Percentiles rank a stretch among this genome's conserved stretches.
Evolutionary conservation across 495 filamentous ascomycete genomes (phyloP).

Genomic region (Aspergillus cristatus): DNA sequence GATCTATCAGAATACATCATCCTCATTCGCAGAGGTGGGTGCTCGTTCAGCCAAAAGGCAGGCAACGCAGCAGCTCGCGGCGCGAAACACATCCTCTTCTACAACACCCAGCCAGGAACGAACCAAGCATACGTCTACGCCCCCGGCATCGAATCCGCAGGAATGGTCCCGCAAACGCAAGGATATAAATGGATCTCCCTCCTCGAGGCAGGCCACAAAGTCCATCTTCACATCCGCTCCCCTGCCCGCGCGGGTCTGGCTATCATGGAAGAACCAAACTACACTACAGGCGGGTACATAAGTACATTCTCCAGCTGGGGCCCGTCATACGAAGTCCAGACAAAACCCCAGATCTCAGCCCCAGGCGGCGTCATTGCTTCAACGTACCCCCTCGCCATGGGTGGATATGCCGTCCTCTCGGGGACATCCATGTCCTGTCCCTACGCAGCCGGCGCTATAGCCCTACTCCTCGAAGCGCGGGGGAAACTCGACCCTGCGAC

Average conservation of each 20-base stretch:
- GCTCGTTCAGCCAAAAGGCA: constrained; percentile 39
- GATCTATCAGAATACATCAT: constrained; percentile 27
- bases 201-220: constrained; percentile 31
- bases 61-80: constrained; percentile 40
- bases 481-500: constrained; percentile 27
- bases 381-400: constrained; percentile 42
- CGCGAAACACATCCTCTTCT: constrained; percentile 44
- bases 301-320: constrained; percentile 49
- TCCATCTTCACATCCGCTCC: constrained; percentile 21
- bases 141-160: constrained; percentile 8
- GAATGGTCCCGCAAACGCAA: constrained; percentile 25
- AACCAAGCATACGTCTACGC: constrained; percentile 8
- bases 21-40: constrained; percentile 45
- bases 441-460: constrained; percentile 44
- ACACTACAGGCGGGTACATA: constrained; percentile 18
- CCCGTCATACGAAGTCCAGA: constrained; percentile 44
- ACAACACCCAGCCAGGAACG: constrained; percentile 32
- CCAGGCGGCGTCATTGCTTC: constrained; percentile 49
- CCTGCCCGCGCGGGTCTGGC: constrained; percentile 10
- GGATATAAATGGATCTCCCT: constrained; percentile 42
- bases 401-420: constrained; percentile 29
- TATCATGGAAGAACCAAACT: constrained; percentile 8
- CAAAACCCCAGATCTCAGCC: constrained; percentile 44
- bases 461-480: constrained; percentile 37
- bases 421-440: constrained; percentile 51